phyloP scores from a whole-genome alignment of 2,329 filamentous ascomycete genomes.

The Alternaria consortialis region DNA sequence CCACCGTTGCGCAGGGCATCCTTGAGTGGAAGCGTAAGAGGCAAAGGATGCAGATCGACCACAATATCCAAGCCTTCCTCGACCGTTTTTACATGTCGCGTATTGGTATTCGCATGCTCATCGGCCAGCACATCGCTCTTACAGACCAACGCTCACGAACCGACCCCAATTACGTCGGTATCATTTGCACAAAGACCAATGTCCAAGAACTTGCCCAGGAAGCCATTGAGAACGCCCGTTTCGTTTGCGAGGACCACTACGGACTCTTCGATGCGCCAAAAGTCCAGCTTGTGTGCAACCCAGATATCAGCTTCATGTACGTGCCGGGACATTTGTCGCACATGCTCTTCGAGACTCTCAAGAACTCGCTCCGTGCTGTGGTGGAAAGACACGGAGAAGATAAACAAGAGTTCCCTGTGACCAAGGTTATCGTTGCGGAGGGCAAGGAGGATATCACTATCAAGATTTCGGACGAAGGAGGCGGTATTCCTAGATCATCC shows the following conservation, averaged over 20 bases:
- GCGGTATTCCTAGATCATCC: constrained; percentile 89
- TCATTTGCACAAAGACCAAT: constrained; percentile 99
- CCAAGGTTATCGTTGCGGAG: constrained; percentile 96
- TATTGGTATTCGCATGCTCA: constrained; percentile 98
- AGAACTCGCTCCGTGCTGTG: constrained; percentile 96
- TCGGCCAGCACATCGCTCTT: constrained; percentile 96
- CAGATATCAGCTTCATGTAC: constrained; percentile 98
- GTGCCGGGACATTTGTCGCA: constrained; percentile 98
- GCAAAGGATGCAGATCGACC: constrained; percentile 97
- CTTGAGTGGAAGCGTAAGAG: constrained; percentile 96
- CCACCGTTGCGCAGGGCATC: constrained; percentile 96
- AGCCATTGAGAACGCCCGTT: constrained; percentile 98
- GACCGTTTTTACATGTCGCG: constrained; percentile 99
- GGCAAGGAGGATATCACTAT: constrained; percentile 99
- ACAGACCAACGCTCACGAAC: constrained; percentile 90
- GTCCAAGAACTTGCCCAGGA: constrained; percentile 94
- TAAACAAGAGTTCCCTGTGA: constrained; percentile 94
- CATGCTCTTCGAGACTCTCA: constrained; percentile 99
- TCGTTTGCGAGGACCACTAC: constrained; percentile 98
- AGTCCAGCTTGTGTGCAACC: constrained; percentile 94
- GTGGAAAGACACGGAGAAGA: constrained; percentile 95
- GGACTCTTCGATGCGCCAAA: constrained; percentile 96
- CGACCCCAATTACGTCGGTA: constrained; percentile 94
- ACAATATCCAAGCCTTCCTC: constrained; percentile 95
- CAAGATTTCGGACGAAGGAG: constrained; percentile 96